A percentile compares a stretch with the other conserved stretches of the same genome.
phyloP scores from a whole-genome alignment of 345 rosid genomes.

The Gossypium herbaceum region DNA sequence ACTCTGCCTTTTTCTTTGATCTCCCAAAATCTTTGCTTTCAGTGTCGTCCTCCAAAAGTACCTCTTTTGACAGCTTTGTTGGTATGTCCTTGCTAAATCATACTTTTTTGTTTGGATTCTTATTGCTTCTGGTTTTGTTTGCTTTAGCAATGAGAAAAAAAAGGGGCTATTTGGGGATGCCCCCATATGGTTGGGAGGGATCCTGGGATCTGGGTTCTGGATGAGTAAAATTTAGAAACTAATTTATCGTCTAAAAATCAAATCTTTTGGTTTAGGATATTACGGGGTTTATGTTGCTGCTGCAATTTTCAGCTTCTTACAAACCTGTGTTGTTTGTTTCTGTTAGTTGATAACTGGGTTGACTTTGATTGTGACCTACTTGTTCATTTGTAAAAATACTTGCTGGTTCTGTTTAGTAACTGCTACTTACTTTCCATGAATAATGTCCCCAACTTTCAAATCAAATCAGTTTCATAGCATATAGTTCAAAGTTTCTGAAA shows the following conservation, averaged over 20 bases:
- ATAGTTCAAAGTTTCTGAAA: not conserved
- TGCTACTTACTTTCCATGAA: constrained; percentile 3
- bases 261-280: constrained; percentile 4
- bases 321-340: not conserved
- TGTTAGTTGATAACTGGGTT: constrained; percentile 7
- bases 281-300: not conserved
- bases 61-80: constrained; percentile 15
- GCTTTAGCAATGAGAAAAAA: constrained; percentile 9
- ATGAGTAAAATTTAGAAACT: constrained; percentile 8
- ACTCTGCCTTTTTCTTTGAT: constrained; percentile 8
- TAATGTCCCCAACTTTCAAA: not conserved
- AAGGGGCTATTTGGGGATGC: constrained; percentile 13
- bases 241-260: not conserved
- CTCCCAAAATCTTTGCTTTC: constrained; percentile 25
- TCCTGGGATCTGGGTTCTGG: constrained; percentile 25
- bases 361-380: constrained; percentile 1
- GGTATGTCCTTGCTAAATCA: constrained; percentile 26
- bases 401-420: not conserved
- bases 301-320: constrained; percentile 3
- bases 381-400: not conserved
- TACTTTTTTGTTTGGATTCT: not conserved
- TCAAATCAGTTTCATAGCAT: not conserved
- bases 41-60: constrained; percentile 20
- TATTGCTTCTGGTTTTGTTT: constrained; percentile 10
- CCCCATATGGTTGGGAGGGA: constrained; percentile 3